Evolutionary conservation across 768 basidiomycete species (phyloP), one percentile per base, ranked within the genome.

Genomic region (Coprinopsis marcescibilis): DNA sequence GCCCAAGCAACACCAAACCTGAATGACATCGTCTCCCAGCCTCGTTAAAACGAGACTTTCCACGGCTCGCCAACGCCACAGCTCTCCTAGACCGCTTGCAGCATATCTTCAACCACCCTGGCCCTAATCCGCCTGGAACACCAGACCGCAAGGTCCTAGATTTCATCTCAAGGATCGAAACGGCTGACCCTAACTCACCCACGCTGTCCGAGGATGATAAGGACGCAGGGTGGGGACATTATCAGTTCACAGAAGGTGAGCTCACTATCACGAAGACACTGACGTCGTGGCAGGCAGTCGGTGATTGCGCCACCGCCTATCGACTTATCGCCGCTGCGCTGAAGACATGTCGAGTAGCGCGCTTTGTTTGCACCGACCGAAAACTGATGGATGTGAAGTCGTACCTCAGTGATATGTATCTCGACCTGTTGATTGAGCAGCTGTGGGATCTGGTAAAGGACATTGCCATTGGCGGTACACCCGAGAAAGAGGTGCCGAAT

Each of bases 201-300:
- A 41, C 30, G n/a, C 15, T 48, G 14, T 25, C 21, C 2, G 54
- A 54, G 14, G 55, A 57, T 26, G 47, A 57, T 24, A 49, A 34
- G 2, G 42, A 52, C 42, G 15, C 11, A 29, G 17, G 26, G 7
- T 57, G 56, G 56, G 56, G 54, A 5, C 54, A 55, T 42, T 45
- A 25, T 6, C 56, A 57, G 41, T 55, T 53, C 20, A 55, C 50
- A 4, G 23, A 6, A 5, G 39, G 39, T 15, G 23, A 40, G 5
- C 39, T 40, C 17, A 8, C 5, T 7, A 4, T 40, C 39, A 15
- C 5, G 5, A 21, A 5, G 4, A 23, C 23, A 21, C 10, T 25
- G 23, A 10, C 17, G 8, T 40, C 39, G 4, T 40, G 39, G 39
- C 11, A 24, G 11, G 23, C 11, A 8, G 39, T 40, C 15, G 39